Evolutionary conservation across 2,329 filamentous ascomycete genomes (phyloP).

Genomic region (Xylariales sp.): DNA sequence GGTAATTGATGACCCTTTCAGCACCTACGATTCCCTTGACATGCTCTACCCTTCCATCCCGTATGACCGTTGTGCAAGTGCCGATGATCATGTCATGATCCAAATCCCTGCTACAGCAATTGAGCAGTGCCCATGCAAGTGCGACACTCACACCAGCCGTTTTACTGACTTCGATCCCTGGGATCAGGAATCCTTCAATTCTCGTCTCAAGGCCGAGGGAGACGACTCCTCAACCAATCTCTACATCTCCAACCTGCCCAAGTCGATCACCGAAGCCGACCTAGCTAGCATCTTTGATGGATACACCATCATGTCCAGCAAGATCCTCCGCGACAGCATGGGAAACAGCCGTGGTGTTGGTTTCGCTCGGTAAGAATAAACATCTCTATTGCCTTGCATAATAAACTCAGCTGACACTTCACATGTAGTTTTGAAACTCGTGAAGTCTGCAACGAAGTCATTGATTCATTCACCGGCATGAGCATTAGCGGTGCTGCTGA

Average conservation of each 20-base stretch:
- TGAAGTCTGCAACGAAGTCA: slow-evolving; percentile 85
- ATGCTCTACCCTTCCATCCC: not conserved
- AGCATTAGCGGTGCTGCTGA: slow-evolving; percentile 73
- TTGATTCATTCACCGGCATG: slow-evolving; percentile 79
- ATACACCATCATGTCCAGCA: slow-evolving; percentile 84
- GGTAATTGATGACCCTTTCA: slow-evolving; percentile 44
- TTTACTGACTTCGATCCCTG: slow-evolving; percentile 11
- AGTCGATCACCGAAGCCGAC: slow-evolving; percentile 84
- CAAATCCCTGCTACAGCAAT: not conserved
- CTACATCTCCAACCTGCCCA: slow-evolving; percentile 95
- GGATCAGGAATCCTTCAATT: slow-evolving; percentile 89
- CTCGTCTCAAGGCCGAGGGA: slow-evolving; percentile 92
- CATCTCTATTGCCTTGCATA: slow-evolving; percentile 1
- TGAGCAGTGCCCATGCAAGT: slow-evolving; percentile 6
- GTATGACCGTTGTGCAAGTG: not conserved
- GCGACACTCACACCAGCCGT: not conserved
- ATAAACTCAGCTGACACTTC: slow-evolving; percentile 15
- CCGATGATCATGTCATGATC: not conserved
- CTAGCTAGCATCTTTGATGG: slow-evolving; percentile 74
- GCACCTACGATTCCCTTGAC: not conserved
- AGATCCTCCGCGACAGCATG: slow-evolving; percentile 87
- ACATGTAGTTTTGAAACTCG: slow-evolving; percentile 76
- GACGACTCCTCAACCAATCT: slow-evolving; percentile 90
- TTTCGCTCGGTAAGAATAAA: slow-evolving; percentile 74
- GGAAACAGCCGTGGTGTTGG: slow-evolving; percentile 95